Evolutionary conservation across 2,329 filamentous ascomycete species (phyloP).

Genomic region (Pseudofabraea citricarpa): DNA sequence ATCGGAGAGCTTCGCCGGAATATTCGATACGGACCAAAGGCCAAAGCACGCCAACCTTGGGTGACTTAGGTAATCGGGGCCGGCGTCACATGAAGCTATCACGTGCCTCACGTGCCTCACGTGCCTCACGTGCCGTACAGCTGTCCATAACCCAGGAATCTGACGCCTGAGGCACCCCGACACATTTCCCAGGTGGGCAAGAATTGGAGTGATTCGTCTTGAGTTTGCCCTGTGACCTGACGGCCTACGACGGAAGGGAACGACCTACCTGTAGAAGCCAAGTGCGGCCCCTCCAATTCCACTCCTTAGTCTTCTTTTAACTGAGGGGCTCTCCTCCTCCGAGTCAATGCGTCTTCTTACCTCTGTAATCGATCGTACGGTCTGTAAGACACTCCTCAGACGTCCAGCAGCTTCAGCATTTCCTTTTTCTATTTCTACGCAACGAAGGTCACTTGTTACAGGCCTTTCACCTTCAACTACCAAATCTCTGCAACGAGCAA

Average conservation of each 20-base stretch:
- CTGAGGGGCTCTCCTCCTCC: constrained; percentile 6
- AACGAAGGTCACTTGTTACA: neutral
- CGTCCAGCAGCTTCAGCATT: neutral
- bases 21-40: too few species aligned
- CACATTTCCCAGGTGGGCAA: too few species aligned
- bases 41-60: too few species aligned
- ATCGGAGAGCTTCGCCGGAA: constrained; percentile 11
- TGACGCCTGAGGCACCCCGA: too few species aligned
- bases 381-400: constrained; percentile 8
- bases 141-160: too few species aligned
- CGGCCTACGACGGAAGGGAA: neutral
- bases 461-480: neutral
- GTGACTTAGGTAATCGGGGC: too few species aligned
- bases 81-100: too few species aligned
- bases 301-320: neutral
- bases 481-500: neutral
- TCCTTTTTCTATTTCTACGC: neutral
- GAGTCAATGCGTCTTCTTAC: constrained; percentile 25
- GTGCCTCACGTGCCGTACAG: too few species aligned
- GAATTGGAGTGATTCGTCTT: too few species aligned
- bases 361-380: constrained; percentile 19
- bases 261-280: neutral
- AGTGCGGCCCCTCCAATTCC: constrained; percentile 3
- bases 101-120: too few species aligned
- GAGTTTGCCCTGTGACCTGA: neutral